These are phyloP conservation scores for Dryas octopetala DNA, from an alignment of 306 rosid genomes.

Conservation along the genomic window DNA sequence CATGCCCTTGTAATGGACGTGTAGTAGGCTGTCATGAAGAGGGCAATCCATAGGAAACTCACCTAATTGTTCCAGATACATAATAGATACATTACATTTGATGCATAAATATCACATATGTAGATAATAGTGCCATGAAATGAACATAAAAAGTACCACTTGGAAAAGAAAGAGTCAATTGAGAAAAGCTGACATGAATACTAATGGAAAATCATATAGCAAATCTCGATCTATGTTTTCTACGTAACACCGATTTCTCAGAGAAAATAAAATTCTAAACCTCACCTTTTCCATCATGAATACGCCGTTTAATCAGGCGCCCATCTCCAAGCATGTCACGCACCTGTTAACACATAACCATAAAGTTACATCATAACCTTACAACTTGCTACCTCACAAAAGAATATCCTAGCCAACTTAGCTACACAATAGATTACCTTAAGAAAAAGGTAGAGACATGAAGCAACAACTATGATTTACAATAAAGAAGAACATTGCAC, in stretches of 20 bases:
- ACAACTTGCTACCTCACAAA: background rate
- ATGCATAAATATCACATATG: background rate
- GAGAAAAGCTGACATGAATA: conserved; percentile 8
- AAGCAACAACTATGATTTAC: conserved; percentile 19
- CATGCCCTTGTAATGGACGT: conserved; percentile 90
- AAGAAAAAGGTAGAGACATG: background rate
- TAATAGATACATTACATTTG: conserved; percentile 18
- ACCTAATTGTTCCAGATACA: conserved; percentile 53
- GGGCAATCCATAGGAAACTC: conserved; percentile 99
- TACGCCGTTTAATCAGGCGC: conserved; percentile 81
- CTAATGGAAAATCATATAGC: conserved; percentile 14
- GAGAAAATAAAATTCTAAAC: conserved; percentile 8
- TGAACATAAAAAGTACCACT: background rate
- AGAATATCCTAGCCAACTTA: background rate
- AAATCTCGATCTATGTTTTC: conserved; percentile 11
- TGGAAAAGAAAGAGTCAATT: background rate
- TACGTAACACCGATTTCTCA: conserved; percentile 12
- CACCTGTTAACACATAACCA: conserved; percentile 55
- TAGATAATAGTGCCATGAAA: background rate
- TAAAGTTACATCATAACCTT: conserved; percentile 23
- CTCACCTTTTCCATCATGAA: conserved; percentile 88
- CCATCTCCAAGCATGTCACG: conserved; percentile 99
- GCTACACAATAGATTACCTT: background rate
- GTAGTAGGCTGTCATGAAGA: conserved; percentile 91
- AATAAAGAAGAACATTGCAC: conserved; percentile 32